Evolutionary conservation across 768 basidiomycete genomes (phyloP).

Genomic region (Amylocystis lapponica): DNA sequence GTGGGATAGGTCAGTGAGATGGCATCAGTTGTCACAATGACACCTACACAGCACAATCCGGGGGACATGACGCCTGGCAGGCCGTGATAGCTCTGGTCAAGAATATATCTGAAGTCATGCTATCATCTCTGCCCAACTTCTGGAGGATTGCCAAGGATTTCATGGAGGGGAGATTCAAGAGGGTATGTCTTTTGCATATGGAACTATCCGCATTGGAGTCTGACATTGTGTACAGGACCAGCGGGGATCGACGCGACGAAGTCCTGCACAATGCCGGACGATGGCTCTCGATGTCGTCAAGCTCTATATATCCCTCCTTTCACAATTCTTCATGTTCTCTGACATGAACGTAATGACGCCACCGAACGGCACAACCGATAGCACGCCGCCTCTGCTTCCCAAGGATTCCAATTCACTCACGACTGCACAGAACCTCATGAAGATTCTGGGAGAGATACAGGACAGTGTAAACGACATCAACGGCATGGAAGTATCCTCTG

Average conservation of each 20-base stretch:
- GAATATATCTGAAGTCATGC: conserved; percentile 80
- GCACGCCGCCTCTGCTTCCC: conserved; percentile 55
- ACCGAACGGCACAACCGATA: conserved; percentile 30
- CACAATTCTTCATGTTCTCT: conserved; percentile 81
- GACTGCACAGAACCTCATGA: conserved; percentile 73
- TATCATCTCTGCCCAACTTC: conserved; percentile 85
- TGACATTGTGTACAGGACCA: neutral
- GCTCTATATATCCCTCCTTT: conserved; percentile 78
- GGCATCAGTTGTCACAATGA: neutral
- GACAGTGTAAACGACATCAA: conserved; percentile 81
- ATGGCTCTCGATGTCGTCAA: conserved; percentile 88
- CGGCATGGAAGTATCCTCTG: conserved; percentile 75
- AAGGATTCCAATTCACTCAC: conserved; percentile 75
- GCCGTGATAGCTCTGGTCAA: conserved; percentile 75
- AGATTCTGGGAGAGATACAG: conserved; percentile 77
- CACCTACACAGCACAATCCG: conserved; percentile 57
- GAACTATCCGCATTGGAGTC: conserved; percentile 2
- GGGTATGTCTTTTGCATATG: conserved; percentile 40
- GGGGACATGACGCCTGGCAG: conserved; percentile 78
- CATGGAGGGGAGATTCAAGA: conserved; percentile 90
- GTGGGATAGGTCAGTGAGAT: conserved; percentile 10
- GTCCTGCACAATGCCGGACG: conserved; percentile 73
- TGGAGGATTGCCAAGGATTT: conserved; percentile 90
- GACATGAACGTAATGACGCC: conserved; percentile 68
- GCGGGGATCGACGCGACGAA: conserved; percentile 56